Conservation (phyloP, 192 early-diverging fungal genomes). For the Linnemannia schmuckeri region DNA sequence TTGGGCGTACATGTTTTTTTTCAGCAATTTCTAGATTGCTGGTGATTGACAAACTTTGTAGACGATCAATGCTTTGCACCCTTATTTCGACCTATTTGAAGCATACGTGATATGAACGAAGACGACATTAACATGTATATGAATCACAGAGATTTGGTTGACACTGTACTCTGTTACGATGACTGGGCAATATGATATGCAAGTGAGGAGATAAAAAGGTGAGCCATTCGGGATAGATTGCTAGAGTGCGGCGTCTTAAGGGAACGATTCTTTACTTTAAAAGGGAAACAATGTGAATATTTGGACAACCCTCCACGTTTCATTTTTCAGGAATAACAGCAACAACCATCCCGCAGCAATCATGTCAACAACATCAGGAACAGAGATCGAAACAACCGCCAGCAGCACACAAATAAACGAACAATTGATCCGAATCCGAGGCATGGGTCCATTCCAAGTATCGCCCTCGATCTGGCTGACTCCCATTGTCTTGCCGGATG, state of each 20-base stretch:
- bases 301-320: background rate
- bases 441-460: constrained; percentile 29
- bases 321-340: background rate
- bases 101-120: no score
- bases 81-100: no score
- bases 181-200: background rate
- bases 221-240: background rate
- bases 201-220: background rate
- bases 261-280: background rate
- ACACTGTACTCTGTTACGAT: background rate
- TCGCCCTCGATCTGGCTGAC: constrained; percentile 21
- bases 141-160: background rate
- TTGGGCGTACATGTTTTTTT: no score
- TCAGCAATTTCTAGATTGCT: no score
- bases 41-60: no score
- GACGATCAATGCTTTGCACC: no score
- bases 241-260: background rate
- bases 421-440: constrained; percentile 6
- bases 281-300: background rate
- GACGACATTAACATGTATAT: no score
- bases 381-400: background rate
- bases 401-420: background rate
- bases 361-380: background rate
- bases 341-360: background rate
- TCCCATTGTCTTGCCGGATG: constrained; percentile 7